phyloP scores from a whole-genome alignment of 352 stramenopile genomes.

The Phytopythium montanum region DNA sequence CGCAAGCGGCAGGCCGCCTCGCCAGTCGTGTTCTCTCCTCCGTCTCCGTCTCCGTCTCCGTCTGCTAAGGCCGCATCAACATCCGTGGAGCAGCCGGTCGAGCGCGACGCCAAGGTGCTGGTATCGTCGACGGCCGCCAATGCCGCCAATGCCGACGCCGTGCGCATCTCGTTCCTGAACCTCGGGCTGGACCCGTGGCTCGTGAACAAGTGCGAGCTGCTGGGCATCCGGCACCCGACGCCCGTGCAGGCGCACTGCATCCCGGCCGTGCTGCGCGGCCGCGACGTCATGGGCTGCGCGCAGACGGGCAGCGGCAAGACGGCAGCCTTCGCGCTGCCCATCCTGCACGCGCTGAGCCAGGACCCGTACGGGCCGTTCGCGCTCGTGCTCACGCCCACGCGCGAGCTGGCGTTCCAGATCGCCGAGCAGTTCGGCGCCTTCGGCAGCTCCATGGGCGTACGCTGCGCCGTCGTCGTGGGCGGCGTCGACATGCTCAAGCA shows the following conservation, averaged over 20 bases:
- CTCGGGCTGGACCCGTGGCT: slow-evolving; percentile 87
- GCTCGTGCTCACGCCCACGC: slow-evolving; percentile 95
- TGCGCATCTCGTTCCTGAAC: slow-evolving; percentile 79
- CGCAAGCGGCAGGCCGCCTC: slow-evolving; percentile 36
- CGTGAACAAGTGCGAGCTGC: slow-evolving; percentile 75
- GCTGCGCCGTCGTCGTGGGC: slow-evolving; percentile 93
- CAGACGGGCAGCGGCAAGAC: slow-evolving; percentile 98
- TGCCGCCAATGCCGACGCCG: slow-evolving; percentile 31
- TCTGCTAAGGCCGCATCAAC: background rate
- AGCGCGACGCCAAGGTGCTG: slow-evolving; percentile 39
- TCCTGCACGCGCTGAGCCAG: slow-evolving; percentile 93
- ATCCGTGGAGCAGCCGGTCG: background rate
- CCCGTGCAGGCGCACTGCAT: slow-evolving; percentile 91
- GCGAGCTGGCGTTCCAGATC: slow-evolving; percentile 98
- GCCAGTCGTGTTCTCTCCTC: slow-evolving; percentile 1
- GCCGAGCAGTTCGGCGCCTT: slow-evolving; percentile 96
- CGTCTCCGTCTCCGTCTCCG: background rate
- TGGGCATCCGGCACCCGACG: slow-evolving; percentile 87
- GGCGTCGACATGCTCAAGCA: slow-evolving; percentile 95
- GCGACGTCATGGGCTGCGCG: slow-evolving; percentile 91
- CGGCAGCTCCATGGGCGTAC: slow-evolving; percentile 88
- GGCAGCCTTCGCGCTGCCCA: slow-evolving; percentile 96
- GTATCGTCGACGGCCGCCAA: too few species aligned
- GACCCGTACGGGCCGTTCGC: slow-evolving; percentile 95
- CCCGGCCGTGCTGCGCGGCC: slow-evolving; percentile 83